Evolutionary conservation across 352 stramenopile genomes (phyloP), one percentile per base, ranked within the genome.

Genomic region (Phytophthora pini): DNA sequence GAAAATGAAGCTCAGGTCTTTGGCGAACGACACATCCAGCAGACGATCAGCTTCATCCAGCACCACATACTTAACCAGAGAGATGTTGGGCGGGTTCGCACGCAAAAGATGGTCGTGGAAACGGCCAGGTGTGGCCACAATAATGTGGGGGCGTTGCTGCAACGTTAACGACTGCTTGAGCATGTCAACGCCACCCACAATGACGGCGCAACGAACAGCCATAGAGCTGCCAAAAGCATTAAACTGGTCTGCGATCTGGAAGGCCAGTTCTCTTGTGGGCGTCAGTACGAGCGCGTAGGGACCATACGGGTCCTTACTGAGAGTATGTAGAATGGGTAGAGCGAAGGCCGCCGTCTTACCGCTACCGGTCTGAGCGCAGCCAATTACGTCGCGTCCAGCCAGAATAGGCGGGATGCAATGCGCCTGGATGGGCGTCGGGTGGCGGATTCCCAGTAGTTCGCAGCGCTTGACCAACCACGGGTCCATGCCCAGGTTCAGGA

Each of bases 281-380:
- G 96, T 98, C 29, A 99, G 71, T 45, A 99, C 89, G 15, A 99
- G 77, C 1, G 91, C 97, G 76, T 95, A 99, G 29, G 98, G 96
- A 3, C 97, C 96, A 62, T 98, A 98, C 51, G 83, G 87, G 54
- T 99, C 96, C 47, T 94, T 83, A 51, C 87, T 94, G n/a, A 99
- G 82, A 12, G 76, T 68, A 61, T 99, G 94, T 26, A 99, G 80
- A 66, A 99, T 99, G 9, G 97, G 98, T 39, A 99, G 82, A 26
- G 93, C 94, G 76, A 99, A 99, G 13, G 97, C 95, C 17, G 97
- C 98, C 11, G 98, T 99, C 86, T 99, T 99, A 31, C 98, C 98
- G 43, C 81, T 97, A 49, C 98, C 98, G 9, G 96, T 99, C 67
- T 98, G 92, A 13, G 96, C 94, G 38, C 92, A 94, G 39, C 90